Conservation (phyloP, 805 yeast species). For the Starmerella tilneyi region DNA sequence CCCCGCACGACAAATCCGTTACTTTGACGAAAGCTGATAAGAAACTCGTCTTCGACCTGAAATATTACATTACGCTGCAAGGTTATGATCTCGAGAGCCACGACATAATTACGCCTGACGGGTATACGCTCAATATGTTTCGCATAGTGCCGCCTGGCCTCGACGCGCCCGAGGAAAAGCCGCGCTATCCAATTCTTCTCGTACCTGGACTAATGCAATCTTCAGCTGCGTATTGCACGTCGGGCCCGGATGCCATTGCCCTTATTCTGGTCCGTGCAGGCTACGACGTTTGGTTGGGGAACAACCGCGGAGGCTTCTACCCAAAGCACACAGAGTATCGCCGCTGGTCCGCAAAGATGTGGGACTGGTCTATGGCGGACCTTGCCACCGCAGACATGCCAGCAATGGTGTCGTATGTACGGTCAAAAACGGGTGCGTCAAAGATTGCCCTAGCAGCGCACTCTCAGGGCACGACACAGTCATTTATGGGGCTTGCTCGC, state of each 20-base stretch:
- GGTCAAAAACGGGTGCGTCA: constrained; percentile 31
- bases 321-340: constrained; percentile 51
- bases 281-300: constrained; percentile 91
- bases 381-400: constrained; percentile 74
- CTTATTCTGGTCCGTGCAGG: constrained; percentile 59
- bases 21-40: constrained; percentile 31
- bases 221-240: constrained; percentile 71
- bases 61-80: constrained; percentile 56
- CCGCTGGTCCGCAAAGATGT: constrained; percentile 44
- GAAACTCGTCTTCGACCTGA: constrained; percentile 43
- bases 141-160: constrained; percentile 36
- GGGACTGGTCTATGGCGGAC: constrained; percentile 91
- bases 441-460: constrained; percentile 62
- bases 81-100: constrained; percentile 52
- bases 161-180: constrained; percentile 14
- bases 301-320: constrained; percentile 75
- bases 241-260: constrained; percentile 74
- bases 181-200: constrained; percentile 56
- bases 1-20: constrained; percentile 12
- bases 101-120: constrained; percentile 64
- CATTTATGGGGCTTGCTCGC: constrained; percentile 53
- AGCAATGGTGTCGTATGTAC: constrained; percentile 53
- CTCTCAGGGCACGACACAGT: constrained; percentile 89
- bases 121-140: constrained; percentile 58
- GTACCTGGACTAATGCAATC: constrained; percentile 85